These are phyloP conservation scores for Gigaspora rosea DNA, from an alignment of 192 early-diverging fungal species.

Conservation along the genomic window DNA sequence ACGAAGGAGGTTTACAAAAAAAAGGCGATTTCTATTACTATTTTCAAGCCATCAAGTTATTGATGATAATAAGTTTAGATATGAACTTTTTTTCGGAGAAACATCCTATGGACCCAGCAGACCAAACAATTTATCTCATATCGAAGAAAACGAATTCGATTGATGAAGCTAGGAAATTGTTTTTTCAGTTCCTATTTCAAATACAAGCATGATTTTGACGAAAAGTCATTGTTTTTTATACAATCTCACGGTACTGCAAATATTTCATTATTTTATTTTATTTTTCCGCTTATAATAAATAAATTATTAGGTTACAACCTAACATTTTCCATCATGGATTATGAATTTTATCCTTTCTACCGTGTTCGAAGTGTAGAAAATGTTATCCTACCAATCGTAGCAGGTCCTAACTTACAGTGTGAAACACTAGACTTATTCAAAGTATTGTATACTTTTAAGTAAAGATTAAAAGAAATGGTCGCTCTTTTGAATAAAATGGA, in stretches of 20 bases:
- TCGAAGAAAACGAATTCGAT: background rate
- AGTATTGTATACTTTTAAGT: slow-evolving; percentile 1
- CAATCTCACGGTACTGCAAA: slow-evolving; percentile 4
- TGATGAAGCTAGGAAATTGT: background rate
- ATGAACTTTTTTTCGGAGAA: slow-evolving; percentile 8
- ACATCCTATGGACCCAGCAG: background rate
- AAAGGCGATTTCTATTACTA: background rate
- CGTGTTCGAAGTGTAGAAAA: background rate
- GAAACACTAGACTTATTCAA: background rate
- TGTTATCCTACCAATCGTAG: background rate
- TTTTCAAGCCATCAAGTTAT: background rate
- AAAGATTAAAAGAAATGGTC: background rate
- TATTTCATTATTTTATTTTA: background rate
- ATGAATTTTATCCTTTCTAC: background rate
- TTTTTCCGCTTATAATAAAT: background rate
- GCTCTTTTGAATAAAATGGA: background rate
- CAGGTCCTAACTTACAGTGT: background rate
- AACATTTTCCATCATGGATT: slow-evolving; percentile 6
- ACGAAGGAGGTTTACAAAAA: background rate
- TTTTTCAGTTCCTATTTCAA: background rate
- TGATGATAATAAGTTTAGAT: background rate
- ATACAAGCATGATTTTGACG: background rate
- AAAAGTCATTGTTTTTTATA: background rate
- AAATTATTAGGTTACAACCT: background rate
- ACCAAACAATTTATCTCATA: background rate